Conservation (phyloP, 2,329 filamentous ascomycete genomes). For the Cordyceps fumosorosea region DNA sequence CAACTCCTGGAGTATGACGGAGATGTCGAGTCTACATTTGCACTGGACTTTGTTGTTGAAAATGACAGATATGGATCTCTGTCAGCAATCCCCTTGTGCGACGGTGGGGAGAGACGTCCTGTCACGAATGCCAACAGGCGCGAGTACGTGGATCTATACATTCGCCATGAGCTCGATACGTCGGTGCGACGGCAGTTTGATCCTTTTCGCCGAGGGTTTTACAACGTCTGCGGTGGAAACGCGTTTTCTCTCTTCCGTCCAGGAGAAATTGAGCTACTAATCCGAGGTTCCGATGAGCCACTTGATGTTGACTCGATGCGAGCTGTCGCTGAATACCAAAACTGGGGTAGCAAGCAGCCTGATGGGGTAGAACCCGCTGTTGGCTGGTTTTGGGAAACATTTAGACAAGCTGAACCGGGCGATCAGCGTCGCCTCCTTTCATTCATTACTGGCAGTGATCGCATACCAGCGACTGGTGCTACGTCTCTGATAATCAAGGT, state of each 20-base stretch:
- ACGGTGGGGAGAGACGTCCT: constrained; percentile 63
- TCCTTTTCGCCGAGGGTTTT: constrained; percentile 90
- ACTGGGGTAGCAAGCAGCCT: constrained; percentile 58
- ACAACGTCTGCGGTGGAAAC: constrained; percentile 83
- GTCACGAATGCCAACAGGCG: constrained; percentile 80
- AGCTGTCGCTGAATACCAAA: constrained; percentile 74
- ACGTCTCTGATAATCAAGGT: constrained; percentile 72
- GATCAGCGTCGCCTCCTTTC: constrained; percentile 73
- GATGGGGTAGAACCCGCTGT: constrained; percentile 60
- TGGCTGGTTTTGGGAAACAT: constrained; percentile 84
- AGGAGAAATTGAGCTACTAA: constrained; percentile 84
- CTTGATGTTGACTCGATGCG: constrained; percentile 71
- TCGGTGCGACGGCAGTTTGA: constrained; percentile 79
- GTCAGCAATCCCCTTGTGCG: constrained; percentile 62
- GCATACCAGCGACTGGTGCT: constrained; percentile 82
- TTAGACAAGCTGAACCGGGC: constrained; percentile 55
- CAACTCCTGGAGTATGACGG: constrained; percentile 78
- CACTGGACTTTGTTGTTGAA: constrained; percentile 73
- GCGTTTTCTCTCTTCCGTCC: constrained; percentile 80
- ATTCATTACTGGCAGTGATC: constrained; percentile 86
- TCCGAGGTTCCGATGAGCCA: constrained; percentile 77
- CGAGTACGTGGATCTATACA: constrained; percentile 82
- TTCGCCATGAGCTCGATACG: constrained; percentile 71
- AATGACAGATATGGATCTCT: constrained; percentile 69
- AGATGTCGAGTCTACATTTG: constrained; percentile 73